phyloP scores from a whole-genome alignment of 106 monocot genomes.

The Phalaenopsis equestris region DNA sequence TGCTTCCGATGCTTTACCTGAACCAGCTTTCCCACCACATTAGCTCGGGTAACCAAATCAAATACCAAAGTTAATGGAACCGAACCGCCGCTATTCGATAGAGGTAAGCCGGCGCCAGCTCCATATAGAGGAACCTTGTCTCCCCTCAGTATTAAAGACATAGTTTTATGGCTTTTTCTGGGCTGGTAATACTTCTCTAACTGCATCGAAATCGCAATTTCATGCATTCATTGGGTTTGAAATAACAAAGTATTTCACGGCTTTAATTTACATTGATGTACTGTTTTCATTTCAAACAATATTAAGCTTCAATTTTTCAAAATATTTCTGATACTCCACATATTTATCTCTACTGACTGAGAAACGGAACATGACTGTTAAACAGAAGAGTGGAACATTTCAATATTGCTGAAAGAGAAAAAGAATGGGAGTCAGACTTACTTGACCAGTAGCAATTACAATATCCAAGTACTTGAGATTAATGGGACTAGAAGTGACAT shows the following conservation, averaged over 20 bases:
- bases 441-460: conserved; percentile 71
- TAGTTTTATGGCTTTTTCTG: conserved; percentile 55
- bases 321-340: background rate
- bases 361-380: background rate
- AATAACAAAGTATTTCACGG: background rate
- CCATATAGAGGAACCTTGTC: conserved; percentile 91
- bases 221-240: background rate
- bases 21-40: conserved; percentile 87
- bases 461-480: conserved; percentile 69
- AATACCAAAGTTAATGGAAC: conserved; percentile 75
- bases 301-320: background rate
- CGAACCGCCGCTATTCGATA: conserved; percentile 36
- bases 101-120: conserved; percentile 57
- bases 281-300: background rate
- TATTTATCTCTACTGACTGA: no score
- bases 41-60: conserved; percentile 40
- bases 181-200: conserved; percentile 74
- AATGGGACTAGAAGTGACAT: conserved; percentile 57
- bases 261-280: background rate
- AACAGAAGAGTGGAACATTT: background rate
- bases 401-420: background rate
- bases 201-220: conserved; percentile 30
- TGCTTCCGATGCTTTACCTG: conserved; percentile 54
- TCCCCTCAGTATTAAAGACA: conserved; percentile 46
- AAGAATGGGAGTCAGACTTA: conserved; percentile 6